Base-by-base conservation (phyloP, 192 early-diverging fungal species). In the Gigaspora rosea region DNA sequence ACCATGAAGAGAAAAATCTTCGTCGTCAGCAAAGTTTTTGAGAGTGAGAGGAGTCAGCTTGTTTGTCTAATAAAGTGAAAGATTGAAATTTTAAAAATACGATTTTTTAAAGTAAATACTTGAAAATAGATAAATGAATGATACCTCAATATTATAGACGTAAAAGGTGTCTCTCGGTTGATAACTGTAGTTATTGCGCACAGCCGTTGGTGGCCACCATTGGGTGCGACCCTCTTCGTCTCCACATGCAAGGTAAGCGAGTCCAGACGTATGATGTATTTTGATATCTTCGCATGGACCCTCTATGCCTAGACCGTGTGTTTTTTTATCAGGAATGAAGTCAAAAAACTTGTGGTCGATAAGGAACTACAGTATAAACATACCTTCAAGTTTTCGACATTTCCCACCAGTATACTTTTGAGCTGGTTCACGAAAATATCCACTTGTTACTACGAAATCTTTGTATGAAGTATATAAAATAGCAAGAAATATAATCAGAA, bases 211-310 rank as follows among this genome's bases (percentile, higher is more conserved):
- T n/a, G 82, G 82, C 10, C 79, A 82, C 86, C 86, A 89, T 64
- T 52, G 22, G 20, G 73, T 62, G 0, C 80, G 85, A 0, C 80
- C 47, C 47, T 81, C 68, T n/a, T 82, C 78, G 65, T 82, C 77
- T 15, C 86, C 86, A 56, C 89, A 90, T n/a, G 89, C 79, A 71
- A 86, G 75, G 79, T 88, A 90, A 32, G 83, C 89, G 36, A 84
- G 73, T 4, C 88, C 85, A 8, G 86, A 84, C 9, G 73, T 75
- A 46, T 82, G 83, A 76, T 89, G 88, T 33, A 88, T 80, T 35
- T 84, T 85, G 35, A 90, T 82, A 61, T 87, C 88, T 78, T 90
- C 89, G 41, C 89, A 90, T n/a, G 85, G 7, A 6, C 7, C 85
- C 36, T 90, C 73, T 16, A 79, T 61, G 9, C 80, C 83, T 75